Percentiles rank a stretch among this genome's conserved stretches.
phyloP scores from a whole-genome alignment of 2,329 filamentous ascomycete species.

The Phaeomoniella chlamydospora region DNA sequence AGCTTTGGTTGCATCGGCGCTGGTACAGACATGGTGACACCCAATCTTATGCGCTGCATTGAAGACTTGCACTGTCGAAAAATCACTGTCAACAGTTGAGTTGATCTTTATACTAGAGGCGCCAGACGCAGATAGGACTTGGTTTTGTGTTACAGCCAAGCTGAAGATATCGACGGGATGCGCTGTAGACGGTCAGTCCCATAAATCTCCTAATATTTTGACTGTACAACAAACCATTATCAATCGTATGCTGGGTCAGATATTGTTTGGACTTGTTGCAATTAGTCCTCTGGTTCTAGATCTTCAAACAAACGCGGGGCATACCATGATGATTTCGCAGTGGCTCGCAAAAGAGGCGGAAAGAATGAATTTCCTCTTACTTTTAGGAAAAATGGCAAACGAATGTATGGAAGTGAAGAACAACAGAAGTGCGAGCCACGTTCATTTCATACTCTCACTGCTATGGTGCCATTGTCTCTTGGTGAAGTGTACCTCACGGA shows the following conservation, averaged over 20 bases:
- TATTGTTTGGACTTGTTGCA: constrained; percentile 90
- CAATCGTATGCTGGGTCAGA: constrained; percentile 78
- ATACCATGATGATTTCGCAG: no score
- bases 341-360: no score
- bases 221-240: constrained; percentile 57
- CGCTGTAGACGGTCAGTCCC: constrained; percentile 38
- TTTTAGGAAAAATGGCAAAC: no score
- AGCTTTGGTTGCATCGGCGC: constrained; percentile 54
- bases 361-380: no score
- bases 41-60: constrained; percentile 71
- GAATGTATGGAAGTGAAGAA: no score
- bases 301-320: no score
- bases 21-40: constrained; percentile 73
- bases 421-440: no score
- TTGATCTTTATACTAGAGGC: constrained; percentile 70
- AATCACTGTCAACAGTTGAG: constrained; percentile 55
- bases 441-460: no score
- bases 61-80: constrained; percentile 67
- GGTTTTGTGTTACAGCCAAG: constrained; percentile 57
- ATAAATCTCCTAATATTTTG: constrained; percentile 1
- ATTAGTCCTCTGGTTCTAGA: no score
- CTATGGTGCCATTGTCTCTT: no score
- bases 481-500: no score
- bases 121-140: constrained; percentile 72
- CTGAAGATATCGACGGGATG: constrained; percentile 77